Percentiles rank a stretch among this genome's conserved stretches.
Evolutionary conservation across 306 rosid species (phyloP).

Genomic region (Quercus parvula): DNA sequence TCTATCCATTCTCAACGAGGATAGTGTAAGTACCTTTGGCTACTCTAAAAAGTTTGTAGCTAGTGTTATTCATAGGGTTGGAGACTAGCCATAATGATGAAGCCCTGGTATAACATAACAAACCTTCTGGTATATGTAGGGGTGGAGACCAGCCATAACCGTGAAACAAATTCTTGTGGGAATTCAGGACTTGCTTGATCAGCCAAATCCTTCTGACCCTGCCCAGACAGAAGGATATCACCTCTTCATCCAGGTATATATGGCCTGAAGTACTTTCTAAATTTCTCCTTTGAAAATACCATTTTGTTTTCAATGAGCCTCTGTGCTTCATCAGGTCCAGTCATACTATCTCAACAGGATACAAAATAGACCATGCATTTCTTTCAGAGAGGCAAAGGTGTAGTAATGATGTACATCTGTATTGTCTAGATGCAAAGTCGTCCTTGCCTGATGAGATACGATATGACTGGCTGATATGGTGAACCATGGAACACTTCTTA

Average conservation of each 20-base stretch:
- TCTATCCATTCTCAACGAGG: constrained; percentile 94
- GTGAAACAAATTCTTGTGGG: constrained; percentile 97
- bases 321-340: constrained; percentile 3
- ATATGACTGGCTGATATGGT: constrained; percentile 39
- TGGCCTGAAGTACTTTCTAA: neutral
- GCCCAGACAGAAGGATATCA: constrained; percentile 99
- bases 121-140: constrained; percentile 39
- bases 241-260: constrained; percentile 86
- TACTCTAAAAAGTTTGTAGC: neutral
- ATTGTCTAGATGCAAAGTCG: neutral
- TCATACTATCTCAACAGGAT: neutral
- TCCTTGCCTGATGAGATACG: neutral
- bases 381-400: neutral
- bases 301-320: neutral
- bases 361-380: neutral
- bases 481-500: neutral
- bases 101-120: constrained; percentile 20
- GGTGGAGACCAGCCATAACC: constrained; percentile 99
- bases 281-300: neutral
- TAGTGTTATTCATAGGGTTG: constrained; percentile 52
- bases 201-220: constrained; percentile 95
- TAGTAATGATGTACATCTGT: constrained; percentile 2
- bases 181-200: constrained; percentile 90
- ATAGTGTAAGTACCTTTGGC: constrained; percentile 60
- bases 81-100: constrained; percentile 91